Conservation (phyloP, 1,284 basidiomycete genomes). For the Rhodotorula glutinis region DNA sequence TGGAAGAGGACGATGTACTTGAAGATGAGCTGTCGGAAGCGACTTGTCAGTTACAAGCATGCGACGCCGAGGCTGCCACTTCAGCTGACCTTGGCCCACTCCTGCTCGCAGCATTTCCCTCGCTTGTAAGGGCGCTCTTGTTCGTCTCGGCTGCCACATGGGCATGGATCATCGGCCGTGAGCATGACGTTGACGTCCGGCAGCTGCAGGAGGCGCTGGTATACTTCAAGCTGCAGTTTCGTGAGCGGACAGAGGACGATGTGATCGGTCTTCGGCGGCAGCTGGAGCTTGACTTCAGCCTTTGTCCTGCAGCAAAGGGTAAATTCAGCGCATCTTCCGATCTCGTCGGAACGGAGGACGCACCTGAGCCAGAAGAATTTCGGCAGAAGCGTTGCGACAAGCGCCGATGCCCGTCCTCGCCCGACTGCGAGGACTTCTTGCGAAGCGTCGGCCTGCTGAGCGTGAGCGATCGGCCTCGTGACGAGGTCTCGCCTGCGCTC, state of each 20-base stretch:
- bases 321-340: conserved; percentile 57
- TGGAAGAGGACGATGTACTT: conserved; percentile 69
- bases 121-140: conserved; percentile 38
- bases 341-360: conserved; percentile 25
- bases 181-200: conserved; percentile 64
- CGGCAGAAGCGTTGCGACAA: conserved; percentile 67
- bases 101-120: conserved; percentile 45
- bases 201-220: conserved; percentile 64
- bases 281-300: conserved; percentile 50
- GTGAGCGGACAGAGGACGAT: conserved; percentile 86
- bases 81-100: conserved; percentile 28
- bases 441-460: conserved; percentile 60
- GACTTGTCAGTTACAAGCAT: background rate
- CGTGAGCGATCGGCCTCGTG: conserved; percentile 57
- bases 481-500: conserved; percentile 19
- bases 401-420: conserved; percentile 47
- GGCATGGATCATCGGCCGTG: conserved; percentile 64
- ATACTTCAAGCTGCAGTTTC: conserved; percentile 61
- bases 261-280: conserved; percentile 75
- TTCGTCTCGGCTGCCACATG: conserved; percentile 60
- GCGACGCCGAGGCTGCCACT: background rate
- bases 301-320: conserved; percentile 33
- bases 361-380: conserved; percentile 72
- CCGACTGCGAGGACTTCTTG: conserved; percentile 62
- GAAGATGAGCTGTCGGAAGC: conserved; percentile 15